Percentiles rank a stretch among this genome's conserved stretches.
phyloP scores from a whole-genome alignment of 257 asterid genomes.

The Capsicum pubescens region DNA sequence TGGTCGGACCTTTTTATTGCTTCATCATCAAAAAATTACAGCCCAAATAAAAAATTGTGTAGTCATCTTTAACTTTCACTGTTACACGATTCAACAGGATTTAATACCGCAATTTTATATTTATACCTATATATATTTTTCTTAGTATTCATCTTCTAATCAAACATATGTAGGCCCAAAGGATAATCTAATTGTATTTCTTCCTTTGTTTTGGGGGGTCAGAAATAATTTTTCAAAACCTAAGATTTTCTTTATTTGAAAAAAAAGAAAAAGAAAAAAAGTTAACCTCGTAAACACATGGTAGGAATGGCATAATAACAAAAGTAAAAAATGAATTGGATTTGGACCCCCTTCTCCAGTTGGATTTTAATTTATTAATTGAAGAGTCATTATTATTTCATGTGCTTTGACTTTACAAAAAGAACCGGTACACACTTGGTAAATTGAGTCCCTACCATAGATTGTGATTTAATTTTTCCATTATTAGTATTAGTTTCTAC shows the following conservation, averaged over 20 bases:
- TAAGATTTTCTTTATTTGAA: background rate
- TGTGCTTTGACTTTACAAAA: conserved; percentile 8
- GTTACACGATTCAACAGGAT: background rate
- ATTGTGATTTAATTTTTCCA: conserved; percentile 14
- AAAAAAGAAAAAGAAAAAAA: background rate
- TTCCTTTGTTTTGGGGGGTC: background rate
- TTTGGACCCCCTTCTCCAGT: background rate
- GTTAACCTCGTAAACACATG: background rate
- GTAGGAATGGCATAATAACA: background rate
- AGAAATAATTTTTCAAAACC: background rate
- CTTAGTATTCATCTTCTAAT: background rate
- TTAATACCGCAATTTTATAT: background rate
- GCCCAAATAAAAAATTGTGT: too few species aligned
- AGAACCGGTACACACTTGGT: background rate
- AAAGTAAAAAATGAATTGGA: conserved; percentile 1
- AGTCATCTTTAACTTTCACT: background rate
- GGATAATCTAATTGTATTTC: background rate
- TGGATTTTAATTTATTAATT: conserved; percentile 7
- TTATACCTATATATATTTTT: too few species aligned
- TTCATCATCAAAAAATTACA: too few species aligned
- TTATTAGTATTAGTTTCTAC: conserved; percentile 8
- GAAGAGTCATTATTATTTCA: conserved; percentile 25
- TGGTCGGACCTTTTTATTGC: too few species aligned
- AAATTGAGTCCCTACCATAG: conserved; percentile 21
- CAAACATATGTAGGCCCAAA: background rate